phyloP scores from a whole-genome alignment of 192 early-diverging fungal species.

The Backusella parvicylindrica region DNA sequence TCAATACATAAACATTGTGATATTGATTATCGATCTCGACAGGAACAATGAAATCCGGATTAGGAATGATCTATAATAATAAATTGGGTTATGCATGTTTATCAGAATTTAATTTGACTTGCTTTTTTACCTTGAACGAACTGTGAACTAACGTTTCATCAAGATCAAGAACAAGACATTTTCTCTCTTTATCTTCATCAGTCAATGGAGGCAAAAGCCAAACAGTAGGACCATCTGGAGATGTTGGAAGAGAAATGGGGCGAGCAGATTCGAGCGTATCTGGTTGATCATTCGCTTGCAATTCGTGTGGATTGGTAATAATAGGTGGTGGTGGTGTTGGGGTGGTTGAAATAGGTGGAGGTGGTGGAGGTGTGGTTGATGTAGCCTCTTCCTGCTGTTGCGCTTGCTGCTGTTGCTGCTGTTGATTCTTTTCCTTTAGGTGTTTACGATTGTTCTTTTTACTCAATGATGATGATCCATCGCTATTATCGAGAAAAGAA shows the following conservation, averaged over 20 bases:
- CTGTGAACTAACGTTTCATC: constrained; percentile 98
- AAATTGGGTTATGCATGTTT: too few relatives aligned
- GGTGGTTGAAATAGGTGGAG: background rate
- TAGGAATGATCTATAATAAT: constrained; percentile 24
- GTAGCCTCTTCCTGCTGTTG: background rate
- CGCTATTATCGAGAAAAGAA: constrained; percentile 16
- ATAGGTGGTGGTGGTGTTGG: background rate
- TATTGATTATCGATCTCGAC: constrained; percentile 77
- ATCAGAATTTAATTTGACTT: too few relatives aligned
- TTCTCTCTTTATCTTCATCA: constrained; percentile 66
- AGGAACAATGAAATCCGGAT: constrained; percentile 80
- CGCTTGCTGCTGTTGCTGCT: background rate
- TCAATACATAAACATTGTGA: constrained; percentile 86
- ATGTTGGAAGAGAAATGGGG: background rate
- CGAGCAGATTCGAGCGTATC: background rate
- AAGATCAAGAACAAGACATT: constrained; percentile 94
- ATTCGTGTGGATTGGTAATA: background rate
- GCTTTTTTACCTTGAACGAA: constrained; percentile 84
- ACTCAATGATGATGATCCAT: background rate
- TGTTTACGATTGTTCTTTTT: background rate
- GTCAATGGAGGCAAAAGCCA: constrained; percentile 69
- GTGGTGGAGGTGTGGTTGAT: background rate
- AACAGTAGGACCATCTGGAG: background rate
- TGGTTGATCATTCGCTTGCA: background rate
- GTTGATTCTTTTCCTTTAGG: constrained; percentile 1